Conservation (phyloP, 1,284 basidiomycete genomes). For the Marasmius oreades region DNA sequence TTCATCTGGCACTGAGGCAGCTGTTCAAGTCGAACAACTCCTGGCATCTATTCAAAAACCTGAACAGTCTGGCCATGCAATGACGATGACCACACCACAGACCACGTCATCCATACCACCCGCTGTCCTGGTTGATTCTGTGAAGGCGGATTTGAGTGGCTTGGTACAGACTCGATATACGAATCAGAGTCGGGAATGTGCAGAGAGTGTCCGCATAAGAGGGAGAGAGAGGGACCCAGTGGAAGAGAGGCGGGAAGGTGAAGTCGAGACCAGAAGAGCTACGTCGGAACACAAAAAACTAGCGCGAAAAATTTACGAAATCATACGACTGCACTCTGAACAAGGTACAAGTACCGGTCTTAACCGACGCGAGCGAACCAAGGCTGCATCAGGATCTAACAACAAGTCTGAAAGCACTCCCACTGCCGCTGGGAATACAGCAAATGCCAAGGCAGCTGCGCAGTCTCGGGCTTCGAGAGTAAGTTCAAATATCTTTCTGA, state of each 20-base stretch:
- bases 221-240: background rate
- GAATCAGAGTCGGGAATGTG: background rate
- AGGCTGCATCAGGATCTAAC: background rate
- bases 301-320: background rate
- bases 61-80: no score
- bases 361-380: background rate
- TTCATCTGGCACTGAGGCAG: background rate
- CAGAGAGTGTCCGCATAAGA: background rate
- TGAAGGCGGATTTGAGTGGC: background rate
- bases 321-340: background rate
- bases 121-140: no score
- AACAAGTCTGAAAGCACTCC: background rate
- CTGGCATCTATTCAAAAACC: background rate
- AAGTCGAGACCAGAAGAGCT: no score
- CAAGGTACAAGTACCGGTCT: background rate
- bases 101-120: no score
- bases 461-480: background rate
- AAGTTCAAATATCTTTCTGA: background rate
- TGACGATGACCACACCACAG: background rate
- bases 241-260: background rate
- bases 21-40: background rate
- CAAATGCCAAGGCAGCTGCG: background rate
- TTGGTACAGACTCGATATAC: background rate
- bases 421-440: background rate
- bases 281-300: background rate